These are phyloP conservation scores for Chamaecyparis obtusa DNA, from an alignment of 75 land plant species.

Conservation along the genomic window DNA sequence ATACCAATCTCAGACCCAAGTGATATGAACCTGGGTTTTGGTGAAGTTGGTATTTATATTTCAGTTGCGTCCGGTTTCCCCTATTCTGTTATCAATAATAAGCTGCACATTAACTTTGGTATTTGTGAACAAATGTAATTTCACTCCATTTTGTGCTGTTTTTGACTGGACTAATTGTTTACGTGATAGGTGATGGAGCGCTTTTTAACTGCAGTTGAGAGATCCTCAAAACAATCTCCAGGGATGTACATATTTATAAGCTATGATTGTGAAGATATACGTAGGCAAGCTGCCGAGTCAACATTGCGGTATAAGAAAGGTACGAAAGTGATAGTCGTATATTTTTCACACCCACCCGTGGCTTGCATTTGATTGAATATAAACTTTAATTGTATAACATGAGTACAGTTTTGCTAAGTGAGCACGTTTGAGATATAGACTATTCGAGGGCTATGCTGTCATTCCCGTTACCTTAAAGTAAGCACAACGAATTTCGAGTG, in stretches of 20 bases:
- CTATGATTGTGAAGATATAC: constrained; percentile 44
- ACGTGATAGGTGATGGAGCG: constrained; percentile 15
- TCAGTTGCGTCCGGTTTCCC: background rate
- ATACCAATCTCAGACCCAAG: background rate
- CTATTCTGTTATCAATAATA: too few relatives aligned
- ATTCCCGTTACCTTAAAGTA: background rate
- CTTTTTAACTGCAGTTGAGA: constrained; percentile 29
- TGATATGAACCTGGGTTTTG: background rate
- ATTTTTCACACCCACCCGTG: background rate
- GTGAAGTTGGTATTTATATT: background rate
- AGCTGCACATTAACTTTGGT: background rate
- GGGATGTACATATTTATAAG: constrained; percentile 75
- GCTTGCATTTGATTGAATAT: background rate
- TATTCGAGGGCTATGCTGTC: background rate
- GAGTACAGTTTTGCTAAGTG: background rate
- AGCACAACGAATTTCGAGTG: background rate
- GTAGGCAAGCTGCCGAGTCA: constrained; percentile 63
- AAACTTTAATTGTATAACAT: background rate
- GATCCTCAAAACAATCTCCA: constrained; percentile 20
- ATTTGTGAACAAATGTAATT: background rate
- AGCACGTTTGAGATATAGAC: background rate
- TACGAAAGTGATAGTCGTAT: background rate
- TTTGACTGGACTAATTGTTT: background rate
- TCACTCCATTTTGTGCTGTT: background rate
- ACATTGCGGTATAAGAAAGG: constrained; percentile 57